These are phyloP conservation scores for Pseudogymnoascus sp. DNA, from an alignment of 2,329 filamentous ascomycete species.

Conservation along the genomic window DNA sequence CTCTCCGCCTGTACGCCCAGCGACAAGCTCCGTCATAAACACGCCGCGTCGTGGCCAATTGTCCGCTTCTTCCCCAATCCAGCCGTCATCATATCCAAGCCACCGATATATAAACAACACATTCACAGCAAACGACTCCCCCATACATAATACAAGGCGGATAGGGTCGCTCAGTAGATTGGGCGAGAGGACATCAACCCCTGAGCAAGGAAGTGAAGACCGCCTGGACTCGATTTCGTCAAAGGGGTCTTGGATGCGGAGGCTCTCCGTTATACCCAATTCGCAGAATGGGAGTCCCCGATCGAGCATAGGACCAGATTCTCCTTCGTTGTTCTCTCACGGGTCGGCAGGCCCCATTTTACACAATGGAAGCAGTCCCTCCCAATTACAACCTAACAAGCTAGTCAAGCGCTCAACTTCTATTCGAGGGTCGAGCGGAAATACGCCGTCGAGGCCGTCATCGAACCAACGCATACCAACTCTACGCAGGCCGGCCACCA, in stretches of 20 bases:
- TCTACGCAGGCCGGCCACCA: constrained; percentile 66
- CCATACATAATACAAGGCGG: constrained; percentile 19
- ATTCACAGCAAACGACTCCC: constrained; percentile 19
- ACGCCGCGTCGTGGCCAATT: constrained; percentile 16
- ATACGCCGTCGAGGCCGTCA: constrained; percentile 38
- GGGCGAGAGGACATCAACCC: constrained; percentile 20
- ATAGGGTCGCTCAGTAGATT: constrained; percentile 22
- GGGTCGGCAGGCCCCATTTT: constrained; percentile 59
- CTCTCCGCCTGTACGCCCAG: constrained; percentile 23
- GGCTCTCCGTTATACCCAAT: constrained; percentile 56
- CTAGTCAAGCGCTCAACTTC: constrained; percentile 65
- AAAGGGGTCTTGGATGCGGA: constrained; percentile 62
- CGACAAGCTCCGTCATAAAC: constrained; percentile 24
- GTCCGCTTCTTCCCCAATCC: constrained; percentile 6
- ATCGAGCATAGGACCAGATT: constrained; percentile 57
- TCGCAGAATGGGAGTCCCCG: constrained; percentile 56
- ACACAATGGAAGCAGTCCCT: constrained; percentile 27
- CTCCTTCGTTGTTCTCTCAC: constrained; percentile 58
- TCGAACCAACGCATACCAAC: constrained; percentile 54
- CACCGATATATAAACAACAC: constrained; percentile 14
- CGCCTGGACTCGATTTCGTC: constrained; percentile 49
- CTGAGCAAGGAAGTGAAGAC: constrained; percentile 20
- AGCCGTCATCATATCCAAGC: constrained; percentile 15
- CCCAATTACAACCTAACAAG: constrained; percentile 58
- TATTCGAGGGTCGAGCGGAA: constrained; percentile 38